phyloP scores from a whole-genome alignment of 495 filamentous ascomycete species.

The Penicillium simplicissimum region DNA sequence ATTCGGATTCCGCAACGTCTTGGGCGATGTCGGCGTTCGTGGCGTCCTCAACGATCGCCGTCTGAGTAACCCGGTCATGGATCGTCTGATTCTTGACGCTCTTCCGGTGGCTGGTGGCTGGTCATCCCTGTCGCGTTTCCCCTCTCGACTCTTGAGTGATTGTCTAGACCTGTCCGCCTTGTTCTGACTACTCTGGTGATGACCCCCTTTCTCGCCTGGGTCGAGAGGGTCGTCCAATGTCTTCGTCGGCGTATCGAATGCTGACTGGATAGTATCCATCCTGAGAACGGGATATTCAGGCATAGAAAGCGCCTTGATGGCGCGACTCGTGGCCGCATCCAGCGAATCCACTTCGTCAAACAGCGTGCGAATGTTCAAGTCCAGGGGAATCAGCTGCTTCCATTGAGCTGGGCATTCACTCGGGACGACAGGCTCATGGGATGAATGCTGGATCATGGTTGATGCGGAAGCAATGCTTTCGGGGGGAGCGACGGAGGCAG shows the following conservation, averaged over 20 bases:
- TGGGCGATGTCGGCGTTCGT: constrained; percentile 20
- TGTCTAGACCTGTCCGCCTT: background rate
- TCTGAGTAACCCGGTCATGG: constrained; percentile 21
- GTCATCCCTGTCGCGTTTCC: background rate
- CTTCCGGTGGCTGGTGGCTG: background rate
- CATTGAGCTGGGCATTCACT: constrained; percentile 17
- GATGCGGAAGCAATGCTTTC: constrained; percentile 21
- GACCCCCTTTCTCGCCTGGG: background rate
- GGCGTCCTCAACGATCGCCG: constrained; percentile 15
- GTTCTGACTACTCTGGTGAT: background rate
- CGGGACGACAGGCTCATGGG: constrained; percentile 14
- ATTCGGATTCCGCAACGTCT: constrained; percentile 1
- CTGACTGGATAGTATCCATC: constrained; percentile 20
- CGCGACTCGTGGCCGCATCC: constrained; percentile 6
- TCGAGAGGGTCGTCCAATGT: constrained; percentile 19
- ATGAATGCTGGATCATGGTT: constrained; percentile 18
- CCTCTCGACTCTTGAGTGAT: background rate
- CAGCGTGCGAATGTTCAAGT: constrained; percentile 15
- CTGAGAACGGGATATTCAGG: constrained; percentile 25
- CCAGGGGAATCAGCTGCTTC: constrained; percentile 10
- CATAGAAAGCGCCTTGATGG: constrained; percentile 12
- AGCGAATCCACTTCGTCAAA: constrained; percentile 22
- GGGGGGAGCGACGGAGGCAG: constrained; percentile 12
- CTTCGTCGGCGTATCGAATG: constrained; percentile 14
- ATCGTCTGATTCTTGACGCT: constrained; percentile 14